Evolutionary conservation across 352 stramenopile genomes (phyloP), one percentile per base, ranked within the genome.

Genomic region (Halophytophthora batemanensis): DNA sequence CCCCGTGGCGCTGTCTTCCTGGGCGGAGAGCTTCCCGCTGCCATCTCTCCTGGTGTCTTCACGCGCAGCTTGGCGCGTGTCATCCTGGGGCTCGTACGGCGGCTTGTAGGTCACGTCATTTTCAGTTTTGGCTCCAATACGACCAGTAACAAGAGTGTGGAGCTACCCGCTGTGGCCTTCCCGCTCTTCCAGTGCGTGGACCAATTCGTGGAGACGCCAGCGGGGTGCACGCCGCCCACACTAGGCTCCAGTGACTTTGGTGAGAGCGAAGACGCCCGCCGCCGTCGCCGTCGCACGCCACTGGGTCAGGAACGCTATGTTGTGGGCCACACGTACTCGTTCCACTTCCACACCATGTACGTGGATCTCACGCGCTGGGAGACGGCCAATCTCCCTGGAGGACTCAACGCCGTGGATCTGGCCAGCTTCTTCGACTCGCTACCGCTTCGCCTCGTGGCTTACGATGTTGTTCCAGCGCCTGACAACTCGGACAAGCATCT

Each of bases 331-430:
- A 95, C 78, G 28, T 95, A 95, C 56, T 90, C 84, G 46, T 95
- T 95, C 64, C 76, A 95, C 34, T 95, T 95, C 53, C 82, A 95
- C 64, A 95, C 82, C 1, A 93, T 93, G 82, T 93, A 93, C 54
- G 81, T 92, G 38, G 77, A 95, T 50, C 59, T 95, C 53, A 76
- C 71, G 8, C 65, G 69, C 25, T 95, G 84, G 84, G 76, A 87
- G 53, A 92, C 84, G 2, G 68, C 81, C 10, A 95, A 95, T 45
- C 55, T 95, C 4, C 84, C 84, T 0, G 75, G 78, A 1, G 64
- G 59, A 29, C 45, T 95, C 13, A 86, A 69, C 39, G 77, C 87
- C 33, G 84, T 95, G 74, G 59, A 77, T 22, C 61, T 95, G 0
- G 71, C 75, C 14, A 76, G 72, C n/a, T 93, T 95, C 44, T 93